Base-by-base conservation (phyloP, 257 asterid genomes). In the Fraxinus americana region DNA sequence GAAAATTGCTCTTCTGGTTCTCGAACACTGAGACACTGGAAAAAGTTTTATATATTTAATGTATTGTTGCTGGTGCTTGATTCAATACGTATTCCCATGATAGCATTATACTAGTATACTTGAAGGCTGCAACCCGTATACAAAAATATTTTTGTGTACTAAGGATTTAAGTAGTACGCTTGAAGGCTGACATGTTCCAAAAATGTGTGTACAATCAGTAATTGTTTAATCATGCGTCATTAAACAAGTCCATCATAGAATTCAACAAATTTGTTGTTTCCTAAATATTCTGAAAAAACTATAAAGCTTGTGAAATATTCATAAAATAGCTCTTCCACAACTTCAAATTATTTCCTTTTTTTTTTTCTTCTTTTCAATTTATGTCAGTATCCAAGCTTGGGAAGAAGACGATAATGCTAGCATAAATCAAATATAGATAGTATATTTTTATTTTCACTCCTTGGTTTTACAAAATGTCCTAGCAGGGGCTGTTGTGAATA, bases 11-110 rank as follows among this genome's bases (percentile, higher is more conserved):
- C 16, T 77, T 76, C 34, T 48, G 39, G 23, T 67, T 21, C 17
- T 76, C 66, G 6, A 57, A n/a, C 66, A 1, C 9, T n/a, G 66
- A 57, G 11, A 57, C 1, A 8, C 29, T 57, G 66, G 48, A 45
- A 72, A 35, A 75, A 35, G 6, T 19, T 48, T 73, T 65, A 17
- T 70, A 38, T 27, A 14, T 41, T 45, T 50, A 70, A 78, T 21
- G 43, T 17, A 65, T 63, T 52, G 23, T 61, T 65, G 52, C 19
- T 71, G 75, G 25, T 71, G 57, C 77, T 39, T 50, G 65, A 50
- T 59, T 79, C 59, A 23, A 54, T 52, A 23, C 48, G 4, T 41
- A 32, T 41, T 78, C 65, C 11, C 48, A 25, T n/a, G 66, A 54
- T 19, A 54, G 23, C 27, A 19, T 54, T n/a, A 19, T 54, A 4